A percentile compares a stretch with the other conserved stretches of the same genome.
phyloP scores from a whole-genome alignment of 1,139 yeast genomes.

The Kodamaea derodonti region DNA sequence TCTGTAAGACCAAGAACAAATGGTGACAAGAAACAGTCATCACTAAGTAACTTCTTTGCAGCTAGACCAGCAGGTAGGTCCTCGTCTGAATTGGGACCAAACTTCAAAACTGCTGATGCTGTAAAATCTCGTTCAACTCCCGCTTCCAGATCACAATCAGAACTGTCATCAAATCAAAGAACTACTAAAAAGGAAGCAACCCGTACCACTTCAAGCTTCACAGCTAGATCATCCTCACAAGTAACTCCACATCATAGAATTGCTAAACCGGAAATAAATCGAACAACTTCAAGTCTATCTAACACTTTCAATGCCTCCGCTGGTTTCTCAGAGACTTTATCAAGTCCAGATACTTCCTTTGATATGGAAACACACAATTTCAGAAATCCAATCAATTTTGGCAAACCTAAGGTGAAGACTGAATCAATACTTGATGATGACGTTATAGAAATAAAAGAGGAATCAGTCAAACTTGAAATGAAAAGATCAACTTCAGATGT shows the following conservation, averaged over 20 bases:
- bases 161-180: neutral
- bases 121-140: neutral
- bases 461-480: neutral
- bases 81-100: neutral
- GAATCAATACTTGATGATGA: neutral
- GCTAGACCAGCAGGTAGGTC: conserved; percentile 1
- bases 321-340: conserved; percentile 13
- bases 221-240: neutral
- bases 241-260: too few species aligned
- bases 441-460: neutral
- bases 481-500: conserved; percentile 6
- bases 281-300: conserved; percentile 3
- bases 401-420: neutral
- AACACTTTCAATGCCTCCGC: conserved; percentile 7
- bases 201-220: neutral
- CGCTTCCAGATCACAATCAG: neutral
- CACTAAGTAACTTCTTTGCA: conserved; percentile 11
- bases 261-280: neutral
- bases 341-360: conserved; percentile 15
- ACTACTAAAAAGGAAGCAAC: neutral
- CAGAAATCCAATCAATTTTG: conserved; percentile 11
- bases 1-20: neutral
- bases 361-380: conserved; percentile 15
- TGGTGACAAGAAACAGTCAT: conserved; percentile 6
- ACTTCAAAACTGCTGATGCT: neutral